Evolutionary conservation across 164 flowering plant species (phyloP).

Genomic region (Houttuynia cordata): DNA sequence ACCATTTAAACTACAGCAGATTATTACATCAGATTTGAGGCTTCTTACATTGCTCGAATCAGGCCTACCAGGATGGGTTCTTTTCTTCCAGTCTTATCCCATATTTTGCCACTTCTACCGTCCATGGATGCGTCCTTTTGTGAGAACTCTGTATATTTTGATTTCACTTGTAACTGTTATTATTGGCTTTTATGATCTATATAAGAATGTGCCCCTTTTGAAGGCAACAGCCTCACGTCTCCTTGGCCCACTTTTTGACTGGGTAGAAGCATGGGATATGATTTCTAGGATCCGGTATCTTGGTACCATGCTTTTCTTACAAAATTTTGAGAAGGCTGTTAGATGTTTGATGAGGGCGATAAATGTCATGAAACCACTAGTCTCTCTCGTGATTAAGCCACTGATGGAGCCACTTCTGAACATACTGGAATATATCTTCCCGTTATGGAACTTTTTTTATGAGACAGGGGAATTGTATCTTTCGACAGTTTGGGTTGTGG

Average conservation of each 20-base stretch:
- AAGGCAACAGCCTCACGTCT: constrained; percentile 20
- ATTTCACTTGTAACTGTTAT: constrained; percentile 22
- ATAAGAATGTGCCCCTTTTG: constrained; percentile 23
- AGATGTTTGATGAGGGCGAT: constrained; percentile 12
- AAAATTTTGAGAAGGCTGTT: constrained; percentile 19
- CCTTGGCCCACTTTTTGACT: constrained; percentile 22
- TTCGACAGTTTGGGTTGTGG: constrained; percentile 7
- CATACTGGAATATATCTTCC: constrained; percentile 10
- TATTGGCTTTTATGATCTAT: constrained; percentile 25
- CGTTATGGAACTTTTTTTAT: constrained; percentile 14
- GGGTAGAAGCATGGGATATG: constrained; percentile 28
- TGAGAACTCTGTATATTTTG: constrained; percentile 17
- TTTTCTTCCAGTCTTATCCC: constrained; percentile 28
- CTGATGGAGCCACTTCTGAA: constrained; percentile 17
- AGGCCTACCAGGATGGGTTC: constrained; percentile 30
- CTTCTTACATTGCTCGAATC: constrained; percentile 23
- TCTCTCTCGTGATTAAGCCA: constrained; percentile 13
- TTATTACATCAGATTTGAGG: constrained; percentile 20
- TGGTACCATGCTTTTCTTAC: constrained; percentile 26
- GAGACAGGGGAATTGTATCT: constrained; percentile 7
- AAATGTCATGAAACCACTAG: constrained; percentile 4
- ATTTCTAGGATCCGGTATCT: constrained; percentile 20
- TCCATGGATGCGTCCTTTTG: constrained; percentile 27
- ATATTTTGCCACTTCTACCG: constrained; percentile 17
- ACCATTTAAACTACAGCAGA: constrained; percentile 16